phyloP scores from a whole-genome alignment of 108 stramenopile genomes.

The Discostella pseudostelligera region DNA sequence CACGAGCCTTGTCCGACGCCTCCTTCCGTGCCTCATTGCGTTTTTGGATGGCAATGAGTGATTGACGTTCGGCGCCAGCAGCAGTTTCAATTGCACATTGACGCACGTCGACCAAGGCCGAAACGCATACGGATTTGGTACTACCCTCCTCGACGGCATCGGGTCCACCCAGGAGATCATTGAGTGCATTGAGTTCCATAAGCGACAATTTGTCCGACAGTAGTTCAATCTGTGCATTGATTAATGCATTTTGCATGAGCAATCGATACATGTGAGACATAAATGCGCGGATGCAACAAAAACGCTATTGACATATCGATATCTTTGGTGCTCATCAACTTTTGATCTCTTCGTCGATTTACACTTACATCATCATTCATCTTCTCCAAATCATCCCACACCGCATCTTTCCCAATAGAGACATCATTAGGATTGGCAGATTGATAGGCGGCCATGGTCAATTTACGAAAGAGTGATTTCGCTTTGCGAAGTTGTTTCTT shows the following conservation, averaged over 20 bases:
- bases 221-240: constrained; percentile 36
- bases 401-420: constrained; percentile 43
- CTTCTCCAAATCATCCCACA: constrained; percentile 52
- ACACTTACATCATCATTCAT: constrained; percentile 51
- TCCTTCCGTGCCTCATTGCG: constrained; percentile 37
- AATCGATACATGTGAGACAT: too few relatives aligned
- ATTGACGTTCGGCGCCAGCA: constrained; percentile 37
- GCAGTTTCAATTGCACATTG: constrained; percentile 38
- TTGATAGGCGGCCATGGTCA: constrained; percentile 51
- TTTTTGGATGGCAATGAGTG: constrained; percentile 27
- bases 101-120: constrained; percentile 32
- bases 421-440: constrained; percentile 45
- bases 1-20: constrained; percentile 43
- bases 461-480: constrained; percentile 62
- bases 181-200: constrained; percentile 32
- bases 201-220: constrained; percentile 46
- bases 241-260: background rate
- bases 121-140: constrained; percentile 16
- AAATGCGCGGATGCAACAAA: too few relatives aligned
- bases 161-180: constrained; percentile 36
- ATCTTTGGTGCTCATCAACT: background rate
- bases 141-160: constrained; percentile 33
- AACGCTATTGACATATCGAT: background rate
- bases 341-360: background rate
- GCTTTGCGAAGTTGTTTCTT: constrained; percentile 82